Percentiles rank a stretch among this genome's conserved stretches.
Conservation (phyloP, 176 grass and related monocot genomes). For the Oryza glumipatula region DNA sequence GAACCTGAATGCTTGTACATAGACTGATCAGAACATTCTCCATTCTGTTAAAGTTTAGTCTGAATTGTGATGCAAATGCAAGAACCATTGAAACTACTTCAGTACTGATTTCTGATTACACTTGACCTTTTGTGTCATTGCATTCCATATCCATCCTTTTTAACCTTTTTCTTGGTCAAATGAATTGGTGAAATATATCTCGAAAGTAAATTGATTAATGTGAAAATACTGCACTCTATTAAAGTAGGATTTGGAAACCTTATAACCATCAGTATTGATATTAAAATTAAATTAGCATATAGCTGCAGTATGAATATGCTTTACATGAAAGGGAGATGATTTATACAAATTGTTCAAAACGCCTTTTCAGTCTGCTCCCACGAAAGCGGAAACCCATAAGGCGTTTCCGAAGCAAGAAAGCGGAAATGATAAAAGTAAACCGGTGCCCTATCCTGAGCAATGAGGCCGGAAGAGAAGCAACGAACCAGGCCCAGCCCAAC, state of each 20-base stretch:
- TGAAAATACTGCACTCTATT: neutral
- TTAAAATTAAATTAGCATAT: neutral
- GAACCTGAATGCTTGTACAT: constrained; percentile 49
- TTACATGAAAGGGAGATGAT: neutral
- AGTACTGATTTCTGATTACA: neutral
- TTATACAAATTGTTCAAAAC: neutral
- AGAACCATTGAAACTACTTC: constrained; percentile 7
- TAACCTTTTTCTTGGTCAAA: neutral
- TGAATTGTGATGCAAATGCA: constrained; percentile 35
- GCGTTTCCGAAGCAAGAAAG: too few species aligned
- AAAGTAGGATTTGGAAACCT: neutral
- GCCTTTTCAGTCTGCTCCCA: too few species aligned
- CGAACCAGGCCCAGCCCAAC: neutral
- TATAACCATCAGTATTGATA: neutral
- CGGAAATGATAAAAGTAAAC: neutral
- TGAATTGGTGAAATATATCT: neutral
- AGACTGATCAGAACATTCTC: constrained; percentile 26
- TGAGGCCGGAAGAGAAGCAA: neutral
- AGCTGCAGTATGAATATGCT: neutral
- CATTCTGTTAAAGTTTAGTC: constrained; percentile 37
- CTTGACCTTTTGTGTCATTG: neutral
- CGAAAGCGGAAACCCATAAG: too few species aligned
- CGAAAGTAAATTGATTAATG: neutral
- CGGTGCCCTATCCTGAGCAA: too few species aligned
- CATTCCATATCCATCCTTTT: neutral